Base-by-base conservation (phyloP, 805 yeast genomes). In the Candida silvatica region DNA sequence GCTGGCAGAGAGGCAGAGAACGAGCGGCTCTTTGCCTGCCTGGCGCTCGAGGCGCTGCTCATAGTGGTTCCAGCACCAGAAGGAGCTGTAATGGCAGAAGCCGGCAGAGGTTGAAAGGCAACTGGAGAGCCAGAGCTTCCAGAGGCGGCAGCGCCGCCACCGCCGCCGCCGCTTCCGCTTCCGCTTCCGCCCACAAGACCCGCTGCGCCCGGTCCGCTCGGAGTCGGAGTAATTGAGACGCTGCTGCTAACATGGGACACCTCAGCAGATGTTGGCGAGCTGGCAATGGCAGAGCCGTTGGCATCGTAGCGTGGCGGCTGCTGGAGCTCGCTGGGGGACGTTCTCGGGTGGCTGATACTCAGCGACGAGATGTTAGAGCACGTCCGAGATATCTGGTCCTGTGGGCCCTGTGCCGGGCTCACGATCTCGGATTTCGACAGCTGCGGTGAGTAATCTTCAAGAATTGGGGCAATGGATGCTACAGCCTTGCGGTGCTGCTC, bases 401-500 rank as follows among this genome's bases (percentile, higher is more conserved):
- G 49, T 2, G 57, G 52, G 31, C 49, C 48, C 23, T 52, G 49
- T 4, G 48, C 34, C 14, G 61, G 61, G 20, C 59, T 53, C 4
- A 55, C 58, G 18, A 56, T 46, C 39, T 60, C 64, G 3, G 61
- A 54, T 37, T 56, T 58, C 1, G 80, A 70, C 1, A 87, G 71
- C 49, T 80, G 82, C 4, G 92, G 92, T 4, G 74, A 69, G 54
- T 80, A 83, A 1, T 79, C 87, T 36, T 58, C 51, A 27, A 83
- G 56, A 51, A 82, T 80, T 2, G 94, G 92, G 1, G 90, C 90
- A 29, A 82, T 74, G 0, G 85, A 71, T 8, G 84, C 88, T 65
- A 81, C 77, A 9, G 90, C 90, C 42, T 66, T 74, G 46, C 66
- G 66, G 22, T 58, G 64, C 27, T 52, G 54, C 16, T 49, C 58